Conservation (phyloP, 331 rosid species). For the Quercus lobata region DNA sequence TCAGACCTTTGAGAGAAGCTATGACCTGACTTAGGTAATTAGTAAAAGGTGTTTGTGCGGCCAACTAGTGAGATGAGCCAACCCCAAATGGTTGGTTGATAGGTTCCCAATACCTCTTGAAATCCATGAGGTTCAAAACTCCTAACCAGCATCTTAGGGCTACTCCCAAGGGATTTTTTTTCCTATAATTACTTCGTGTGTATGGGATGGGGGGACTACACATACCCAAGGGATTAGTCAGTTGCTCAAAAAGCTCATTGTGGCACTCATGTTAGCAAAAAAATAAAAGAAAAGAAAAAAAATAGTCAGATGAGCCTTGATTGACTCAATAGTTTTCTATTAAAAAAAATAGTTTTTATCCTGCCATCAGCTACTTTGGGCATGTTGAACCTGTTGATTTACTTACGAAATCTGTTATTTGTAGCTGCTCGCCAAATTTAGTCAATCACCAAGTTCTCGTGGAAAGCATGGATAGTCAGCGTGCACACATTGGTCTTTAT, state of each 20-base stretch:
- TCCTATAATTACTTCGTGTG: too few species aligned
- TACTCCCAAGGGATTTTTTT: too few species aligned
- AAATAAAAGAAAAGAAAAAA: too few species aligned
- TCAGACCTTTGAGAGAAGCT: background rate
- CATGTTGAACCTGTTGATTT: conserved; percentile 21
- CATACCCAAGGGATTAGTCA: too few species aligned
- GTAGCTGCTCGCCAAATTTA: conserved; percentile 89
- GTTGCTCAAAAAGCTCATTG: too few species aligned
- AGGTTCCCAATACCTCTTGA: too few species aligned
- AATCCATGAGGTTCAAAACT: too few species aligned
- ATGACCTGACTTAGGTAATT: background rate
- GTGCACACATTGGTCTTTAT: conserved; percentile 82
- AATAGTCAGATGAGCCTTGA: background rate
- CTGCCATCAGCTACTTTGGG: background rate
- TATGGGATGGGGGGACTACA: too few species aligned
- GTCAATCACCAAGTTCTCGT: conserved; percentile 84
- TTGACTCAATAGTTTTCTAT: background rate
- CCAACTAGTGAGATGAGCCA: background rate
- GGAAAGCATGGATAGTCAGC: conserved; percentile 91
- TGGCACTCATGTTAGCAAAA: too few species aligned
- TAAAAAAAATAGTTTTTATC: background rate
- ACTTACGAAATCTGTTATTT: conserved; percentile 30
- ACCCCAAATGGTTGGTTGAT: too few species aligned
- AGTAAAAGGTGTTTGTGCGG: background rate
- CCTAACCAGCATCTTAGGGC: too few species aligned